Conservation (phyloP, 2,329 filamentous ascomycete genomes). For the Calonectria hawksworthii region DNA sequence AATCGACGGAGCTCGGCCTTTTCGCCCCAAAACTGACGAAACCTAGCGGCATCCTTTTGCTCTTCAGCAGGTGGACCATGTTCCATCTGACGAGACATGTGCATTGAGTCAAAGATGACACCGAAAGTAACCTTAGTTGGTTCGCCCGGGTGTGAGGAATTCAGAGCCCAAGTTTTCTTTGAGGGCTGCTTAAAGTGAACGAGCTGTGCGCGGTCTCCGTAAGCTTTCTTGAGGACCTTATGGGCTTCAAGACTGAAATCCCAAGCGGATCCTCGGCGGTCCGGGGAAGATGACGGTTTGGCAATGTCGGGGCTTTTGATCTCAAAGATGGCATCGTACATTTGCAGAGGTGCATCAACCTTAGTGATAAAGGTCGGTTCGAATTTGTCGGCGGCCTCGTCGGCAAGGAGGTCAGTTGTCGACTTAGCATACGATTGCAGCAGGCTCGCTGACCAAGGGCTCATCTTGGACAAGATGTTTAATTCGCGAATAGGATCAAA, state of each 20-base stretch:
- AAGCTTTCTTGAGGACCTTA: conserved; percentile 75
- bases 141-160: conserved; percentile 33
- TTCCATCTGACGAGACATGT: conserved; percentile 83
- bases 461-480: conserved; percentile 94
- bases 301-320: conserved; percentile 50
- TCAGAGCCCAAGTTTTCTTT: conserved; percentile 48
- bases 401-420: conserved; percentile 81
- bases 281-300: conserved; percentile 47
- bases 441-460: conserved; percentile 81
- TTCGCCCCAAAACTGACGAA: conserved; percentile 94
- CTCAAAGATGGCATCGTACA: conserved; percentile 65
- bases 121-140: conserved; percentile 69
- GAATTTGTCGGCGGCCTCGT: conserved; percentile 83
- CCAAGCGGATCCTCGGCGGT: conserved; percentile 60
- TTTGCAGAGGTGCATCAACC: conserved; percentile 66
- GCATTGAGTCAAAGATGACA: conserved; percentile 79
- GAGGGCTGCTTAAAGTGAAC: conserved; percentile 69
- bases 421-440: conserved; percentile 81
- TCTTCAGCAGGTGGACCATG: conserved; percentile 90
- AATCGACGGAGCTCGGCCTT: conserved; percentile 94
- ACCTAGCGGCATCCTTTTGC: conserved; percentile 83
- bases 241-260: conserved; percentile 72
- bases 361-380: conserved; percentile 84
- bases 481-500: conserved; percentile 82
- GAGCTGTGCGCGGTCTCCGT: conserved; percentile 80